Base-by-base conservation (phyloP, 345 rosid genomes). In the Rhodamnia rubescens region DNA sequence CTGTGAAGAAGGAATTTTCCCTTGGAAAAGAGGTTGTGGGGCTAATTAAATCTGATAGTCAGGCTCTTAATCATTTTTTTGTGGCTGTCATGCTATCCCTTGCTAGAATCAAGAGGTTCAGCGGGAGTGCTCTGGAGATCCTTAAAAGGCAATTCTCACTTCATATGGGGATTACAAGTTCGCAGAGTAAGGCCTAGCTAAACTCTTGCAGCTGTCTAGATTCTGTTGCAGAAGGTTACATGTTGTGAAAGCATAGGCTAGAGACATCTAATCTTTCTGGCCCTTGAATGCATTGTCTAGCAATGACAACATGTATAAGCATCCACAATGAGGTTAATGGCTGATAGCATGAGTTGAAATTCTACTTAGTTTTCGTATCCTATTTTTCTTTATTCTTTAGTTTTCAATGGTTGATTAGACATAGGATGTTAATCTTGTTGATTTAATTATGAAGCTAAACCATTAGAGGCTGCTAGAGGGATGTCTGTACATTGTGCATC, bases 1-100 rank as follows among this genome's bases (percentile, higher is more conserved):
- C 98, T 0, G 98, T 94, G 90, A 95, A 95, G 93, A 98, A 96
- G 92, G 98, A 94, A 90, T 93, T 96, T 87, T 92, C 98, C 11
- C 44, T 96, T 80, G 96, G 93, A 83, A 92, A 92, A 87, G 98
- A 92, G 93, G 93, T 94, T 86, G 86, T 94, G 78, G 90, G 92
- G 81, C 88, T 96, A 26, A 89, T 96, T 81, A 96, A 94, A 88
- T 89, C 91, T 51, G 92, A 92, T 86, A 82, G 89, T 61, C 88
- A 91, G 44, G 92, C 93, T 50, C 88, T 96, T 85, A 94, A 94
- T 90, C 94, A 92, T 92, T 96, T 96, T 80, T 86, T 93, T 0
- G 89, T 93, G 53, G 93, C 94, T 50, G 92, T 94, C 86, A 82
- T 94, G 86, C 87, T 95, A 87, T 95, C 98, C 4, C 90, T 95